Conservation (phyloP, 2,329 filamentous ascomycete genomes). For the Penicillium sp. region DNA sequence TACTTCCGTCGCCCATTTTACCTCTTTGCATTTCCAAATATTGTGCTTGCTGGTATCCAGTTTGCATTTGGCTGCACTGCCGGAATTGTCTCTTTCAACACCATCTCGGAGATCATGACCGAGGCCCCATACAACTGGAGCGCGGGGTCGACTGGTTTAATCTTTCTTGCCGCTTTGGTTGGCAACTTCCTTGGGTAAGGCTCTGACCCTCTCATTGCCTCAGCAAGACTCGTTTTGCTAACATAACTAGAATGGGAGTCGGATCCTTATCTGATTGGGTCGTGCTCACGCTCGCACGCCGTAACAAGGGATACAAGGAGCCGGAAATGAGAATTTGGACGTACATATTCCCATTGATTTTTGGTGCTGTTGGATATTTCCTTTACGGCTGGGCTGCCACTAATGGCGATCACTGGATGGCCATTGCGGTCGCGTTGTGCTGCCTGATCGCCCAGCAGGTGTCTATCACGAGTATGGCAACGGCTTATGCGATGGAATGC, state of each 20-base stretch:
- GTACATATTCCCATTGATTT: constrained; percentile 32
- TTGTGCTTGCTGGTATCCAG: constrained; percentile 41
- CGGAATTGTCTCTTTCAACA: constrained; percentile 42
- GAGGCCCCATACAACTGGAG: constrained; percentile 38
- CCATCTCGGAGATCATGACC: constrained; percentile 37
- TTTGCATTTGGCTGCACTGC: constrained; percentile 44
- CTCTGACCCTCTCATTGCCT: not conserved
- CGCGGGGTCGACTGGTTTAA: constrained; percentile 31
- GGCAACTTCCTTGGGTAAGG: constrained; percentile 34
- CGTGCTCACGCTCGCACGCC: constrained; percentile 33
- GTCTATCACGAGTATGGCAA: constrained; percentile 39
- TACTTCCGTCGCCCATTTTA: constrained; percentile 43
- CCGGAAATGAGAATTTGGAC: constrained; percentile 42
- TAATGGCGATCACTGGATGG: constrained; percentile 34
- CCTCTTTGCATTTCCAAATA: constrained; percentile 41
- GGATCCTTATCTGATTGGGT: constrained; percentile 33
- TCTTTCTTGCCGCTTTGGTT: constrained; percentile 35
- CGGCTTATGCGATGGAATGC: constrained; percentile 45
- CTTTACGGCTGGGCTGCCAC: constrained; percentile 42
- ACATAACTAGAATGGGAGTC: constrained; percentile 42
- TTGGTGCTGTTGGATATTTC: constrained; percentile 37
- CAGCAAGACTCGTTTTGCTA: not conserved
- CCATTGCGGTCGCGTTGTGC: constrained; percentile 37
- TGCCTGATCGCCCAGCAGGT: constrained; percentile 45
- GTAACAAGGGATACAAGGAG: constrained; percentile 37